Evolutionary conservation across 805 yeast species (phyloP), one percentile per base, ranked within the genome.

Genomic region (Candida silvatica): DNA sequence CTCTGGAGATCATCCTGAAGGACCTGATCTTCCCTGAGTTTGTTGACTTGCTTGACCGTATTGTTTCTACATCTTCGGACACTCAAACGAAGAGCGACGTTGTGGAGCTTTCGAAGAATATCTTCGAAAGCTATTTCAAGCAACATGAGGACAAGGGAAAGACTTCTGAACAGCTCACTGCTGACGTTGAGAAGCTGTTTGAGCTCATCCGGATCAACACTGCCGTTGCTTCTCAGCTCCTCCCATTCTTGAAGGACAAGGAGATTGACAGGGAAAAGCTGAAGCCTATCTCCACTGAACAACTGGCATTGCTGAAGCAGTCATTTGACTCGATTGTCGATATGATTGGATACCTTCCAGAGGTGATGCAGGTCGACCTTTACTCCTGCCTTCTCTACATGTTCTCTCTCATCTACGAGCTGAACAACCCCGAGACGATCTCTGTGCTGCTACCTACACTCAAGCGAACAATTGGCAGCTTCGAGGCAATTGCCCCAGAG

Each of bases 131-230:
- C 18, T 77, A 80, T 35, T 51, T 64, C 26, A 57, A 66, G 14
- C 69, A 67, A 44, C 24, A 16, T 30, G 37, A 27, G 7, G 18
- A 20, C 9, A 60, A 67, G 19, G 19, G 31, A 4, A 50, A 47
- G 20, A 20, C 54, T 2, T 54, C 59, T 2, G 74, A 69, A 7
- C 66, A 61, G 25, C 61, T 75, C 37, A 60, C 69, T 23, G 57
- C 63, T 20, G 79, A 77, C 34, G 78, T 83, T 36, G 94, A 85
- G 46, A 85, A 83, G 48, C 59, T 86, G 29, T 85, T 90, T 54
- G 97, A 90, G 51, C 62, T 88, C 18, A 58, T 87, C 33, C 66
- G 95, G 42, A 68, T 87, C 5, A 70, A 74, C 14, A 65, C 82
- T 61, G 63, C 78, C 16, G 79, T 84, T 0, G 58, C 87, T 14